Conservation (phyloP, 1,139 yeast species). For the Ogataea hybrid region DNA sequence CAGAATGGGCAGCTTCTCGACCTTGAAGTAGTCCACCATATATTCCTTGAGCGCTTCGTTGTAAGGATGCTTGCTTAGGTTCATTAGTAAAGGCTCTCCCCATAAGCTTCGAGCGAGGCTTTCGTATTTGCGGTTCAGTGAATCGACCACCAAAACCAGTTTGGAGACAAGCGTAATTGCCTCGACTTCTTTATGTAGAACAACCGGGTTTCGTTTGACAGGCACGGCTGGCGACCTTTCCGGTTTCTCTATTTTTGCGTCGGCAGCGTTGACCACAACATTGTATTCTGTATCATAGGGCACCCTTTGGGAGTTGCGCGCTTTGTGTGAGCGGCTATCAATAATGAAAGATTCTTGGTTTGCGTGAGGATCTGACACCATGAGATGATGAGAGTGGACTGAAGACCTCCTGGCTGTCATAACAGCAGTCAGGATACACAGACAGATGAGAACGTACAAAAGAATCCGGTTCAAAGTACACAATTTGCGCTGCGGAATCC, state of each 20-base stretch:
- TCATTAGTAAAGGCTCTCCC: conserved; percentile 10
- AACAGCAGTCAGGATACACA: neutral
- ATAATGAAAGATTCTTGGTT: conserved; percentile 3
- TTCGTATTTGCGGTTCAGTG: neutral
- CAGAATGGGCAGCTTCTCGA: conserved; percentile 10
- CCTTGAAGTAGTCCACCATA: conserved; percentile 4
- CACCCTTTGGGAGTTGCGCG: neutral
- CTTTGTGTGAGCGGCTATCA: neutral
- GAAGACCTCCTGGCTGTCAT: neutral
- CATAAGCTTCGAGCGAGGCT: conserved; percentile 1
- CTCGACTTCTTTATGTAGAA: conserved; percentile 7
- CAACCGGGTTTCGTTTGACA: neutral
- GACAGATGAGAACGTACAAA: neutral
- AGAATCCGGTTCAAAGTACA: neutral
- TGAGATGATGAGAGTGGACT: neutral
- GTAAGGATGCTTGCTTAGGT: conserved; percentile 10
- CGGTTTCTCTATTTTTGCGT: neutral
- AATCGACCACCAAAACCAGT: conserved; percentile 10
- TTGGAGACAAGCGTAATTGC: conserved; percentile 6
- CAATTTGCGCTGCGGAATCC: neutral
- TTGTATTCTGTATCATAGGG: conserved; percentile 1
- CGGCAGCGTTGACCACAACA: conserved; percentile 3
- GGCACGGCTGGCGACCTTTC: neutral
- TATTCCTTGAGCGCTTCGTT: neutral
- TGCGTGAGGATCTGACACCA: neutral